Conservation (phyloP, 495 filamentous ascomycete genomes). For the Trichocladium uniseriatum region DNA sequence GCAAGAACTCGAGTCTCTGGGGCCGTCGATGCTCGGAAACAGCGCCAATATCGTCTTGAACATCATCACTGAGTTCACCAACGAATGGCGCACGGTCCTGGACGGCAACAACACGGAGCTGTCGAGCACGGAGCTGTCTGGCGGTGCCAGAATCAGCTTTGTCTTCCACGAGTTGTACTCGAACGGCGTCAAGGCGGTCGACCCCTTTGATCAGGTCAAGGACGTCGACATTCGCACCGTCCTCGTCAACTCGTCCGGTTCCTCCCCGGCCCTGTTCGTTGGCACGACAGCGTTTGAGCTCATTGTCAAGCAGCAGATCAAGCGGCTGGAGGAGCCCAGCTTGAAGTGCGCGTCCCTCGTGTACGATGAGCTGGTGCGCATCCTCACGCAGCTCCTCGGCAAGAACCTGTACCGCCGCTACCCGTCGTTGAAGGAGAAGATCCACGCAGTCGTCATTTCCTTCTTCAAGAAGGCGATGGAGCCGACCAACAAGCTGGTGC, state of each 20-base stretch:
- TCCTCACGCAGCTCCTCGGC: slow-evolving; percentile 77
- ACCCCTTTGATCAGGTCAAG: slow-evolving; percentile 95
- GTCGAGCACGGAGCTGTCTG: slow-evolving; percentile 87
- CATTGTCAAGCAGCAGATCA: slow-evolving; percentile 98
- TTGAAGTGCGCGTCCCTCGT: slow-evolving; percentile 94
- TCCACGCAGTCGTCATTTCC: slow-evolving; percentile 82
- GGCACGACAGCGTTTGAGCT: slow-evolving; percentile 95
- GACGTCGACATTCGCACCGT: slow-evolving; percentile 96
- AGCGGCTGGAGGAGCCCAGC: slow-evolving; percentile 89
- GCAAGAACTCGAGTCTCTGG: slow-evolving; percentile 69
- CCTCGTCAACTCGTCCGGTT: slow-evolving; percentile 95
- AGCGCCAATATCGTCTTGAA: slow-evolving; percentile 92
- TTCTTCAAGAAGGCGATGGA: slow-evolving; percentile 99
- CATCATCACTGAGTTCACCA: slow-evolving; percentile 97
- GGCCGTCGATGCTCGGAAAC: slow-evolving; percentile 94
- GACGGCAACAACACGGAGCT: slow-evolving; percentile 95
- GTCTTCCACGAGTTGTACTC: slow-evolving; percentile 98
- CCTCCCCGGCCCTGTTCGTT: slow-evolving; percentile 94
- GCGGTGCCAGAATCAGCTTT: slow-evolving; percentile 97
- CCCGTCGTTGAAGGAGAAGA: slow-evolving; percentile 88
- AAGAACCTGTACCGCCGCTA: slow-evolving; percentile 91
- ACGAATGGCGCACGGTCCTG: slow-evolving; percentile 91
- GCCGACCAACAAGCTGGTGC: slow-evolving; percentile 93
- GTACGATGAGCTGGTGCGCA: slow-evolving; percentile 95
- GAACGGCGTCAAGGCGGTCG: slow-evolving; percentile 96